phyloP scores from a whole-genome alignment of 352 stramenopile genomes.

The Pythium aristosporum region DNA sequence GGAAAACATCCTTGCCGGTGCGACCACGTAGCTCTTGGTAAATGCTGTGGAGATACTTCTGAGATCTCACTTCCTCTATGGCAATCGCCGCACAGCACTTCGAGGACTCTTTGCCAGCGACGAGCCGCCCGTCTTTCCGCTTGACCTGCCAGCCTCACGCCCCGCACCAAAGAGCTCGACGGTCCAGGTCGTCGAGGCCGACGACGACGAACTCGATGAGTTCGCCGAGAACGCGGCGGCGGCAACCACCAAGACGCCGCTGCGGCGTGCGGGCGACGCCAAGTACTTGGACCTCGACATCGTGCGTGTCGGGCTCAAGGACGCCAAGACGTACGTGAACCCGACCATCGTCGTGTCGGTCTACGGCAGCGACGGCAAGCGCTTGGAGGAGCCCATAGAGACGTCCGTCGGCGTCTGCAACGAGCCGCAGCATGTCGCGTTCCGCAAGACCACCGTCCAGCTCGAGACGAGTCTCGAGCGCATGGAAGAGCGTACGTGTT shows the following conservation, averaged over 20 bases:
- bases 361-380: conserved; percentile 48
- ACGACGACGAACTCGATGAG: conserved; percentile 27
- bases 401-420: conserved; percentile 38
- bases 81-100: conserved; percentile 3
- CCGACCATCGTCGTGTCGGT: conserved; percentile 65
- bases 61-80: background rate
- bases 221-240: conserved; percentile 8
- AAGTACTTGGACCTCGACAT: conserved; percentile 59
- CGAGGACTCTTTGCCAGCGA: conserved; percentile 10
- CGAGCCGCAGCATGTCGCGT: conserved; percentile 49
- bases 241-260: background rate
- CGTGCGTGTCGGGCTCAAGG: conserved; percentile 60
- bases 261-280: conserved; percentile 18
- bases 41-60: background rate
- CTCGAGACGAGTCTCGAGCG: conserved; percentile 47
- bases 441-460: conserved; percentile 39
- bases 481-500: conserved; percentile 53
- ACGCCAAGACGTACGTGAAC: conserved; percentile 59
- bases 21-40: background rate
- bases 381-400: conserved; percentile 57
- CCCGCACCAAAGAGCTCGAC: conserved; percentile 15
- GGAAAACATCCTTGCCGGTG: conserved; percentile 55
- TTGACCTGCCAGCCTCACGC: background rate
- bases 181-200: conserved; percentile 22
- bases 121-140: conserved; percentile 14